A percentile compares a stretch with the other conserved stretches of the same genome.
These are phyloP conservation scores for Fusarium sp. DNA, from an alignment of 2,329 filamentous ascomycete genomes.

Conservation along the genomic window DNA sequence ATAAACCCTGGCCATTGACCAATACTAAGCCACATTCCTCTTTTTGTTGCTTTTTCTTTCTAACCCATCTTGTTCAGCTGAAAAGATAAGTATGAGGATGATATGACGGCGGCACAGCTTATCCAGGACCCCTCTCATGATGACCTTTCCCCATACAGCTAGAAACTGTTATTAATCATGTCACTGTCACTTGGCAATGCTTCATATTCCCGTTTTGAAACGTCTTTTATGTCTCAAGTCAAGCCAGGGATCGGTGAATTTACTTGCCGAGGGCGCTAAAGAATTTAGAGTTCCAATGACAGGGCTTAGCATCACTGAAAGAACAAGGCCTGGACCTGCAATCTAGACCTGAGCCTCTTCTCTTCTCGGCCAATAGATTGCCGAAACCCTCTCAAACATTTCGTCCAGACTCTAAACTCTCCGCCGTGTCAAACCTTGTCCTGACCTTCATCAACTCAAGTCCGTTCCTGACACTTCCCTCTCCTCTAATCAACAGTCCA, in stretches of 20 bases:
- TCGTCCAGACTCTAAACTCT: constrained; percentile 31
- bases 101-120: neutral
- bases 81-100: neutral
- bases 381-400: neutral
- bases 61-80: neutral
- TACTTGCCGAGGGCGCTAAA: neutral
- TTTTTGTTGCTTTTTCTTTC: neutral
- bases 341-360: neutral
- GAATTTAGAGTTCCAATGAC: neutral
- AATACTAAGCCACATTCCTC: neutral
- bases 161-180: neutral
- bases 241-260: neutral
- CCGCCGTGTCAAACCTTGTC: constrained; percentile 17
- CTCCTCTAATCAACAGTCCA: constrained; percentile 41
- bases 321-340: neutral
- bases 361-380: neutral
- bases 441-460: constrained; percentile 35
- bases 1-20: neutral
- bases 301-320: neutral
- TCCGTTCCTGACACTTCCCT: constrained; percentile 39
- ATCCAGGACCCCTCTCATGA: neutral
- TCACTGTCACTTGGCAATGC: neutral
- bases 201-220: neutral
- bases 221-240: constrained; percentile 23
- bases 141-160: neutral